These are phyloP conservation scores for Lactarius sp. DNA, from an alignment of 768 basidiomycete genomes.

Conservation along the genomic window DNA sequence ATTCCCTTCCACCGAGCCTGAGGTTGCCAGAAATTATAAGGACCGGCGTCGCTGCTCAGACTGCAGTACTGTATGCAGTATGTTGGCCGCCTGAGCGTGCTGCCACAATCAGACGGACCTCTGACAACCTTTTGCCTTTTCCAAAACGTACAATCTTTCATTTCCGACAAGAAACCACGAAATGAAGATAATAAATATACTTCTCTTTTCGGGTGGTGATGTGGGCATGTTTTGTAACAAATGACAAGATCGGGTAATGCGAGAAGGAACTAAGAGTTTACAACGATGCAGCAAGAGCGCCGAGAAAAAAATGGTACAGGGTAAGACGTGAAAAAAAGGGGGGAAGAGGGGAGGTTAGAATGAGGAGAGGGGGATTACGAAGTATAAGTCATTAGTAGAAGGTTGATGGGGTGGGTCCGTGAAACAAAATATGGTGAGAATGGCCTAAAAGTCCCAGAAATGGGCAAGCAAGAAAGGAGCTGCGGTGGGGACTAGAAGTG, in stretches of 20 bases:
- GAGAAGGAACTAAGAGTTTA: background rate
- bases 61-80: too few species aligned
- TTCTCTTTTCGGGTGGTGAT: background rate
- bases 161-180: background rate
- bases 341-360: background rate
- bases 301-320: background rate
- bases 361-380: background rate
- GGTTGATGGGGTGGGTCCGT: background rate
- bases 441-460: background rate
- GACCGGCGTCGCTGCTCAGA: too few species aligned
- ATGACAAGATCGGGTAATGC: background rate
- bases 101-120: background rate
- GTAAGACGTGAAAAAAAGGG: background rate
- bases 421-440: background rate
- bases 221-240: background rate
- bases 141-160: too few species aligned
- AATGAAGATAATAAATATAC: background rate
- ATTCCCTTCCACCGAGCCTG: too few species aligned
- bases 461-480: background rate
- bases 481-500: background rate
- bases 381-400: background rate
- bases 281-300: background rate
- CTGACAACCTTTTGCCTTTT: too few species aligned
- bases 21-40: too few species aligned
- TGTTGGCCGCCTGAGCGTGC: background rate